Evolutionary conservation across 768 basidiomycete species (phyloP), one percentile per base, ranked within the genome.

Genomic region (Naganishia antarctica): DNA sequence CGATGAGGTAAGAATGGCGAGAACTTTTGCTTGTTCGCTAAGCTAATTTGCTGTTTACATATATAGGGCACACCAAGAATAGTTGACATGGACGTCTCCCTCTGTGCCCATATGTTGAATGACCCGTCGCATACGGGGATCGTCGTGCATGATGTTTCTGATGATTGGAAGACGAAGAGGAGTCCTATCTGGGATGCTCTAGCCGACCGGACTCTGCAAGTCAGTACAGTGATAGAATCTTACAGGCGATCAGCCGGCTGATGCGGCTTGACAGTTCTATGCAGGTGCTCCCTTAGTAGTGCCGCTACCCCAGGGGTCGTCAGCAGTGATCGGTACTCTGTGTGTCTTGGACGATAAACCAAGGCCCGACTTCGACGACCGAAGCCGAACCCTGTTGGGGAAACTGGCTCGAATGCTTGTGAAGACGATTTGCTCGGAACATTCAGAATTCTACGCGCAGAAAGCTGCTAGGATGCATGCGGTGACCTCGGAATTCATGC

Each of bases 351-450:
- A 71, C 45, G 45, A 21, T 8, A 40, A 69, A 25, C 31, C 72
- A 7, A 32, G 71, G 57, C 61, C 68, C 7, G 47, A 50, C 0
- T 76, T 76, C 43, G 65, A 61, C 40, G 43, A 62, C 23, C 48
- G 70, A 16, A 67, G 70, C 60, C 63, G 64, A 25, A 46, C 50
- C 5, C 66, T 73, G 28, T 60, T 76, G n/a, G 28, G 68, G 8
- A 69, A 73, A 16, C 57, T 76, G 5, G 68, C 71, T 21, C 71
- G 72, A 44, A 72, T 76, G 75, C 63, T 76, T n/a, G 72, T 76
- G 2, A 72, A 69, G 44, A 71, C 70, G n/a, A 66, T 76, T 67
- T 18, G 73, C 72, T 9, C 65, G 70, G 47, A 31, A 16, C 72
- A 76, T 66, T 68, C 70, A 4, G 73, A 76, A 46, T 40, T 43